phyloP scores from a whole-genome alignment of 148 eudicot genomes.

The Camellia japonica region DNA sequence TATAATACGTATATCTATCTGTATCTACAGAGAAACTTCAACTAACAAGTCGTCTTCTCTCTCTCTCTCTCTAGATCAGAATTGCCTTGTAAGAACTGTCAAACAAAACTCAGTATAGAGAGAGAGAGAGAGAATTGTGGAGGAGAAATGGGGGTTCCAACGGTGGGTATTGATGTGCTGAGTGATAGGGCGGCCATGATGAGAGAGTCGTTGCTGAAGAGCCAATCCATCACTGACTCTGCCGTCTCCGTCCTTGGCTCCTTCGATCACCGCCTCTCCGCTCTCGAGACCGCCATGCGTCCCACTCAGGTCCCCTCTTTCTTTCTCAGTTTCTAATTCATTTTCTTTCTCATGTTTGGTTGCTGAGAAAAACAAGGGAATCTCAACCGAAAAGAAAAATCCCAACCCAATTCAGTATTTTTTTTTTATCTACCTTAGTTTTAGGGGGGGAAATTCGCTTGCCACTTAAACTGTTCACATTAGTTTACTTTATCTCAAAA shows the following conservation, averaged over 20 bases:
- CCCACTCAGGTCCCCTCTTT: slow-evolving; percentile 62
- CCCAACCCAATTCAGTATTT: not conserved
- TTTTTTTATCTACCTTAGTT: not conserved
- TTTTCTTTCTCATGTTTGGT: not conserved
- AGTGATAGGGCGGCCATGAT: slow-evolving; percentile 51
- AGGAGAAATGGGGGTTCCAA: slow-evolving; percentile 21
- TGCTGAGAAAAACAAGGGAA: not conserved
- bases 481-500: too few relatives aligned
- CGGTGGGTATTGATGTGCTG: slow-evolving; percentile 45
- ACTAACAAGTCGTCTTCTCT: not conserved
- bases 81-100: not conserved
- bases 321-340: not conserved
- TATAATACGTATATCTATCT: too few relatives aligned
- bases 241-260: slow-evolving; percentile 78
- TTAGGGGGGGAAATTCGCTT: not conserved
- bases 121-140: not conserved
- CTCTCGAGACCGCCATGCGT: slow-evolving; percentile 90
- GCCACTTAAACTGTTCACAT: too few relatives aligned
- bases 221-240: slow-evolving; percentile 61
- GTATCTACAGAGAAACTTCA: not conserved
- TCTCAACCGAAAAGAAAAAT: not conserved
- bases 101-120: not conserved
- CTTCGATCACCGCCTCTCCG: slow-evolving; percentile 84
- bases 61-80: not conserved
- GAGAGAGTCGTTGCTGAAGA: slow-evolving; percentile 57